Evolutionary conservation across 768 basidiomycete genomes (phyloP), one percentile per base, ranked within the genome.

Genomic region (Lactarius sanguifluus): DNA sequence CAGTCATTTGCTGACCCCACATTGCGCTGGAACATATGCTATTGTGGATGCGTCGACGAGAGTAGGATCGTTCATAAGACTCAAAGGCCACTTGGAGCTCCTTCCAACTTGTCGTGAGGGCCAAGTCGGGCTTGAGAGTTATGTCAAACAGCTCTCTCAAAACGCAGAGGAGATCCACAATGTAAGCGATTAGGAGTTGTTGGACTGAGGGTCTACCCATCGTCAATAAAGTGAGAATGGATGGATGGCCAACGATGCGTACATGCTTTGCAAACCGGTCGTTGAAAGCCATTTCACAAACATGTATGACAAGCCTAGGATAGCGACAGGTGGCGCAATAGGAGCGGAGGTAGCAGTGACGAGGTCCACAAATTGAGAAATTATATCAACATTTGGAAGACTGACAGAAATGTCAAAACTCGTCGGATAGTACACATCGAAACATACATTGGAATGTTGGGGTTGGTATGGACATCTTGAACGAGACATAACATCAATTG

Each of bases 181-280:
- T 13, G 12, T 50, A 23, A 23, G 23, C 47, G 2, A 50, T 50
- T 23, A 50, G 23, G 5, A 50, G 23, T 5, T 12, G 47, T 50
- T 50, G 47, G 23, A 50, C 47, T 0, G 47, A 23, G 5, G 47
- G 12, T 50, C 47, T 50, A 13, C 10, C 10, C 45, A 47, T 47
- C 45, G 4, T n/a, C 45, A 47, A n/a, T 47, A 12, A 47, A 4
- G n/a, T 2, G 8, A 23, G n/a, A 47, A 47, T 23, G n/a, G 0
- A 23, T 5, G n/a, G n/a, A 20, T 47, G 20, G 45, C 4, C 10
- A 23, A 0, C 20, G 4, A 10, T n/a, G 10, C 45, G 45, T 47
- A 47, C 45, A 9, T 12, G 45, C n/a, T 47, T 15, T 47, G 10
- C 0, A 47, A 1, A 4, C 0, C 0, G 1, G 45, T 23, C 0